These are phyloP conservation scores for Saccharomyces uvarum DNA, from an alignment of 1,139 yeast species.

Conservation along the genomic window DNA sequence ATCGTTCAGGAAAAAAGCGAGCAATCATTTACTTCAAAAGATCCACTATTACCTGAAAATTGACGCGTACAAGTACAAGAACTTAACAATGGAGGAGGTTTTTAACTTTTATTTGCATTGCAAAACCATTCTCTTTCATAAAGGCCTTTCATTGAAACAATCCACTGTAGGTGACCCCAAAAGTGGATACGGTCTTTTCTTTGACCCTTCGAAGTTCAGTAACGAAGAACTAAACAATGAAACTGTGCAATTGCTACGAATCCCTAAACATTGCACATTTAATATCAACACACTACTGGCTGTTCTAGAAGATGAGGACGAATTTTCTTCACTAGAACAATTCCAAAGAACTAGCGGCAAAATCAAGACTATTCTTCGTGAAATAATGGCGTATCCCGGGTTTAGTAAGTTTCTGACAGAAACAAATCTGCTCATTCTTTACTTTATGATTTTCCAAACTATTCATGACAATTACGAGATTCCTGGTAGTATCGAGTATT, in stretches of 20 bases:
- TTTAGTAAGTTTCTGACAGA: constrained; percentile 18
- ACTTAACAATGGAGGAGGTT: background rate
- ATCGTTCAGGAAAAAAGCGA: background rate
- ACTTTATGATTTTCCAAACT: constrained; percentile 19
- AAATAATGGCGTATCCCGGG: background rate
- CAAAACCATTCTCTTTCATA: background rate
- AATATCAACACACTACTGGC: background rate
- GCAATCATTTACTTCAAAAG: background rate
- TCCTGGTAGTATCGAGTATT: constrained; percentile 15
- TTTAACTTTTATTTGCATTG: background rate
- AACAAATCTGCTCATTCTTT: constrained; percentile 15
- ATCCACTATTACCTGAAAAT: background rate
- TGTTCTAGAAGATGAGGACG: background rate
- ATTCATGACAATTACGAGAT: constrained; percentile 11
- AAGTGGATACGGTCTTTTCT: background rate
- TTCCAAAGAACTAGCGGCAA: background rate
- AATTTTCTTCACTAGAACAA: background rate
- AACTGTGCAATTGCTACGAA: background rate
- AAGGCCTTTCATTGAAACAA: background rate
- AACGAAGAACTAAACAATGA: background rate
- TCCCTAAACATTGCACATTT: background rate
- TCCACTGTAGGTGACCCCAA: background rate
- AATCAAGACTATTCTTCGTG: background rate
- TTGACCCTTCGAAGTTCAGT: background rate
- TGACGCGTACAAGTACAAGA: background rate